Percentiles rank a stretch among this genome's conserved stretches.
phyloP scores from a whole-genome alignment of 1,284 basidiomycete species.

The Cerioporus squamosus region DNA sequence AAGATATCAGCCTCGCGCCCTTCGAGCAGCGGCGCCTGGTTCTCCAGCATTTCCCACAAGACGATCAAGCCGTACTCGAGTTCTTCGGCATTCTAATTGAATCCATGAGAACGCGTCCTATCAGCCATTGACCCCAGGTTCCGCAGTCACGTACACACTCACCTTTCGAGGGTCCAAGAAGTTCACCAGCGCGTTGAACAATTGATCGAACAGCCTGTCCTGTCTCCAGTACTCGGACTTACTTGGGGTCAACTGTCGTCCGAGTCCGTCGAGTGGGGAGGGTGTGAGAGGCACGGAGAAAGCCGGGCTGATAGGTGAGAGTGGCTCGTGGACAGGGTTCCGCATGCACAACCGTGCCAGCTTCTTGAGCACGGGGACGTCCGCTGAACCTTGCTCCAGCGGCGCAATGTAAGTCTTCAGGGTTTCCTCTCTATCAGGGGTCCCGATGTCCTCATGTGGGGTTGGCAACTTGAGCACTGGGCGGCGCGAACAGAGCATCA shows the following conservation, averaged over 20 bases:
- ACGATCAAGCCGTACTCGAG: conserved; percentile 77
- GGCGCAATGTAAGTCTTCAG: conserved; percentile 55
- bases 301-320: conserved; percentile 47
- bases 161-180: conserved; percentile 66
- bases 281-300: conserved; percentile 48
- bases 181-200: conserved; percentile 64
- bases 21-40: conserved; percentile 68
- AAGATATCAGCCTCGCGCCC: conserved; percentile 76
- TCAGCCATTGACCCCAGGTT: conserved; percentile 16
- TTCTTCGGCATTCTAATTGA: conserved; percentile 56
- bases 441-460: conserved; percentile 42
- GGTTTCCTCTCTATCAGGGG: conserved; percentile 48
- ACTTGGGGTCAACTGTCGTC: conserved; percentile 45
- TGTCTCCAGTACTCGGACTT: conserved; percentile 67
- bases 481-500: conserved; percentile 11
- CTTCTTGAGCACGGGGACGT: conserved; percentile 58
- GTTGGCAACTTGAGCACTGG: conserved; percentile 58
- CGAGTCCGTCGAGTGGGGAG: conserved; percentile 31
- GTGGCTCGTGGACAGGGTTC: conserved; percentile 54
- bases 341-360: conserved; percentile 63
- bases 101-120: conserved; percentile 19
- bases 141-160: conserved; percentile 24
- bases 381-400: conserved; percentile 56
- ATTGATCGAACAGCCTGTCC: conserved; percentile 64
- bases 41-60: conserved; percentile 76